phyloP scores from a whole-genome alignment of 345 rosid genomes.

The Lepidium sativum region DNA sequence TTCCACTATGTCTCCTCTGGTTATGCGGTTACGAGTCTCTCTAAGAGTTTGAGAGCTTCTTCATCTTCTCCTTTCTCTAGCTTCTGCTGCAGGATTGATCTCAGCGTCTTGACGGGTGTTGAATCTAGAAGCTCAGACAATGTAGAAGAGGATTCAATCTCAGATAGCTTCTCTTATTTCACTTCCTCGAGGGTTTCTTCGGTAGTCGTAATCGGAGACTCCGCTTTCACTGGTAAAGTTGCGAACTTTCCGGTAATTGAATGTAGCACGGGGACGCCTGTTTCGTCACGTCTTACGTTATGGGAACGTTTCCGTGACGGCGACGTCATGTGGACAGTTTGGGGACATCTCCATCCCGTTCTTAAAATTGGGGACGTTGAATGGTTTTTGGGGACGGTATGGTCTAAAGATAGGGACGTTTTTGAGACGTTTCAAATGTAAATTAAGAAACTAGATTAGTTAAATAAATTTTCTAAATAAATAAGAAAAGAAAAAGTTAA shows the following conservation, averaged over 20 bases:
- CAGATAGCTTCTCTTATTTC: conserved; percentile 11
- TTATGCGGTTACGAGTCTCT: conserved; percentile 42
- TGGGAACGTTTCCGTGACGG: no score
- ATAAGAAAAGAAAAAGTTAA: no score
- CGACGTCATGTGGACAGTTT: no score
- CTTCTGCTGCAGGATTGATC: conserved; percentile 53
- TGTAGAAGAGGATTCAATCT: conserved; percentile 23
- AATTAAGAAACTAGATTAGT: no score
- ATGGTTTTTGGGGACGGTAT: no score
- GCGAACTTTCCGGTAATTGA: conserved; percentile 40
- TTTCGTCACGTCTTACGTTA: no score
- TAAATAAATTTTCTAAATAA: no score
- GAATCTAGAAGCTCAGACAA: conserved; percentile 43
- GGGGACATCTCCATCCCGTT: no score
- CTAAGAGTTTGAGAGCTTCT: conserved; percentile 46
- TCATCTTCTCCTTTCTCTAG: conserved; percentile 67
- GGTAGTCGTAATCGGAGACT: conserved; percentile 34
- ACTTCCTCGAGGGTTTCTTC: conserved; percentile 25
- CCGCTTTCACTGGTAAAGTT: conserved; percentile 47
- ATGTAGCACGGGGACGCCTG: no score
- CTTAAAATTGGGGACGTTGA: no score
- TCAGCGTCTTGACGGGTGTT: conserved; percentile 41
- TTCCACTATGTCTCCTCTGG: conserved; percentile 67
- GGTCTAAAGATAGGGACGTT: no score
- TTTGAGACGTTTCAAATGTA: no score